Conservation (phyloP, 2,329 filamentous ascomycete genomes). For the Aspergillus texensis region DNA sequence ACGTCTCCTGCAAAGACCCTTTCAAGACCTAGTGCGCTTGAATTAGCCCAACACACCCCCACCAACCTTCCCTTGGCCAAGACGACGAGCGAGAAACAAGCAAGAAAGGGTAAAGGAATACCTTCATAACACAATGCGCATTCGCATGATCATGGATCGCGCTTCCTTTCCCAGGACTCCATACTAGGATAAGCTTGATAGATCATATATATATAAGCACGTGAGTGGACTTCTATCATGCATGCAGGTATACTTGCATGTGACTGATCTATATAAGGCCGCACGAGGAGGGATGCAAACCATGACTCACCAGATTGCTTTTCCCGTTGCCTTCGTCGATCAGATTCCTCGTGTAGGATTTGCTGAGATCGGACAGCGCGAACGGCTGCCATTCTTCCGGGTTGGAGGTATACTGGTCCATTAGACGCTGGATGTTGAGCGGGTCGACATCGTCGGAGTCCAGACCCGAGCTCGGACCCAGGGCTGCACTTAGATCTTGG, state of each 20-base stretch:
- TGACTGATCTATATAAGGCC: not conserved
- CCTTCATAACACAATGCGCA: conserved; percentile 89
- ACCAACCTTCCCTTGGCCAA: not conserved
- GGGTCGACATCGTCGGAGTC: conserved; percentile 81
- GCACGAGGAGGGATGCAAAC: conserved; percentile 1
- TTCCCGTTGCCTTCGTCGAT: conserved; percentile 88
- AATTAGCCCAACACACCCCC: not conserved
- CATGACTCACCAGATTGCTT: conserved; percentile 65
- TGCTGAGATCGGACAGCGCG: conserved; percentile 69
- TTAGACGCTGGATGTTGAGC: conserved; percentile 68
- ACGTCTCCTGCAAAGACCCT: conserved; percentile 77
- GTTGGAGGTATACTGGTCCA: conserved; percentile 72
- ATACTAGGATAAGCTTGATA: conserved; percentile 79
- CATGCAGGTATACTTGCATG: conserved; percentile 1
- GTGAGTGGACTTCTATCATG: not conserved
- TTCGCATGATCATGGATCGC: conserved; percentile 88
- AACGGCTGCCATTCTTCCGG: conserved; percentile 73
- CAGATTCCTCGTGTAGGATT: conserved; percentile 82
- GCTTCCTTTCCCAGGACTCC: conserved; percentile 80
- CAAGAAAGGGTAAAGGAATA: conserved; percentile 20
- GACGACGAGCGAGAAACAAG: not conserved
- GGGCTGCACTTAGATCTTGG: conserved; percentile 68
- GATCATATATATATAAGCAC: conserved; percentile 9
- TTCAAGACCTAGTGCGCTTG: conserved; percentile 62
- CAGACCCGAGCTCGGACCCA: conserved; percentile 80